Base-by-base conservation (phyloP, 805 yeast species). In the Scheffersomyces stipitis region DNA sequence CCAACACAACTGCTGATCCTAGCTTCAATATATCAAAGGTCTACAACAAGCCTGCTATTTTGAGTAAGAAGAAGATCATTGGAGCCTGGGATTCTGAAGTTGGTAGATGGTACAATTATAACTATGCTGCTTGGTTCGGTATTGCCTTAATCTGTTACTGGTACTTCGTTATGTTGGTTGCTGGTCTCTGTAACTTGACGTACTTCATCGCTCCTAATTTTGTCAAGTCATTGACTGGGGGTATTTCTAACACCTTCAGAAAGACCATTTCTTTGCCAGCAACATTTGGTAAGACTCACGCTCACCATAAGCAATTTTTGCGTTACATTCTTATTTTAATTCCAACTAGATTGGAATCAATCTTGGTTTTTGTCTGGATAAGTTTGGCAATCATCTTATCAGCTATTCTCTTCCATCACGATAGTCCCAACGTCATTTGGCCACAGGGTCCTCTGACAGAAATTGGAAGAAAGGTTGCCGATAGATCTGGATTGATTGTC, bases 331-430 rank as follows among this genome's bases (percentile, higher is more conserved):
- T 41, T 63, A 43, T 36, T n/a, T 38, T 66, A n/a, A 41, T 75
- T 30, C 85, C 86, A 1, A 70, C 79, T 3, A 63, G 83, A 45
- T 58, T 73, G 44, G 84, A 80, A 46, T 42, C 72, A 0, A 41
- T 78, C 7, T 52, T 73, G 30, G 60, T 79, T 22, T 40, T 50
- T 6, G 45, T 60, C 2, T 76, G 73, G 65, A 52, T 66, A 18
- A 44, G 64, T 30, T 48, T 66, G 48, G 51, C 55, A 3, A 39
- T 63, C 15, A 54, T 56, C 5, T 62, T 65, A 46, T 46, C 44
- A 26, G 55, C 53, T n/a, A 41, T 52, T 35, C 43, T 54, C 40
- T 55, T 41, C 37, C 44, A 48, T 7, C 66, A 60, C 36, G 55
- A 52, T 36, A 23, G 37, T 9, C 48, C 51, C 4, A 62, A 62